Base-by-base conservation (phyloP, 805 yeast species). In the Myxozyma vanderwaltii region DNA sequence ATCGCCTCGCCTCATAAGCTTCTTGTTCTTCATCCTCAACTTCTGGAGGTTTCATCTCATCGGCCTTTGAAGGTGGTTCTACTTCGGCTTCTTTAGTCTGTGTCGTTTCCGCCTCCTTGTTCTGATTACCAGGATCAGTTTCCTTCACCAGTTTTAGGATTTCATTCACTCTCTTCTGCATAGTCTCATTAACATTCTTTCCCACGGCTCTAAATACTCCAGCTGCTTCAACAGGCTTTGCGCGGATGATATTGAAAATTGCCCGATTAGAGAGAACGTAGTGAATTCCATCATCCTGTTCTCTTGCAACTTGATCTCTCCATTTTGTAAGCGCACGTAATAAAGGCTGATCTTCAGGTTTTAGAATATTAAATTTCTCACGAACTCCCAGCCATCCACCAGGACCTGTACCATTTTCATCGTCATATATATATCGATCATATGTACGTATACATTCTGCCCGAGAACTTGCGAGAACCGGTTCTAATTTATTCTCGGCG, bases 201-300 rank as follows among this genome's bases (percentile, higher is more conserved):
- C 72, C 77, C 55, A 76, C 78, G 26, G 75, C 77, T 33, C 79
- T 76, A 50, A 84, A 69, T 4, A 88, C 82, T 26, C 83, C 85
- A 3, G 78, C 74, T 0, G 83, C 73, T 56, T 82, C 85, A 0
- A 80, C 78, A 2, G 97, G 95, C 7, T 78, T 74, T 38, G 79
- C 66, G 3, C 80, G 74, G 4, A 84, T 84, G 45, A 94, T 72
- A 0, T 86, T 79, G 0, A 86, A 84, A 39, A 94, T 70, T 13
- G 86, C 71, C 67, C 86, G 94, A 69, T 89, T 91, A 4, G 96
- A 83, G 92, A 91, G 86, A 15, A 94, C 78, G 68, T 77, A 92
- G 61, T 95, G 77, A 1, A 86, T 83, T 1, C 96, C 88, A 74
- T 94, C 99, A 71, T 94, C 99, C 48, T 82, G 79, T 39, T 75